Evolutionary conservation across 148 eudicot genomes (phyloP).

Genomic region (Chenopodium formosanum): DNA sequence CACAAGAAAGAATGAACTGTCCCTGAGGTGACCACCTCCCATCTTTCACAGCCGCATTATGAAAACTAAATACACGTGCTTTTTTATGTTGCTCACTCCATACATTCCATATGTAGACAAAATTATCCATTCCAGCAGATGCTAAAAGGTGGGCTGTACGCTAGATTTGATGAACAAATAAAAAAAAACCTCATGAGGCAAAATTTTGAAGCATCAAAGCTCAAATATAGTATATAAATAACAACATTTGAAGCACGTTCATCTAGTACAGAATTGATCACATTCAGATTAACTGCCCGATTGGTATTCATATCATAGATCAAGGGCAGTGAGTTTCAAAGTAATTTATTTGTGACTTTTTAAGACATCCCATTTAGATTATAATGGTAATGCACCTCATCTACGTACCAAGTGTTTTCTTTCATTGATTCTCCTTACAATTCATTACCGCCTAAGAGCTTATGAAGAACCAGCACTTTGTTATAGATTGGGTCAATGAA

Average conservation of each 20-base stretch:
- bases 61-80: constrained; percentile 58
- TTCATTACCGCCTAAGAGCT: too few species aligned
- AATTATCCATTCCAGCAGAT: constrained; percentile 91
- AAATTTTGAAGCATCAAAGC: not conserved
- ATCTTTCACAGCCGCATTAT: constrained; percentile 85
- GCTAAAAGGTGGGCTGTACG: constrained; percentile 94
- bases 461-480: too few species aligned
- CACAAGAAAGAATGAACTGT: constrained; percentile 74
- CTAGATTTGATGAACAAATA: constrained; percentile 45
- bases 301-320: not conserved
- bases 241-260: not conserved
- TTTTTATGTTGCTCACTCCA: constrained; percentile 66
- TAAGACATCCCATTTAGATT: not conserved
- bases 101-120: constrained; percentile 76
- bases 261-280: not conserved
- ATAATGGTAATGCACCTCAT: not conserved
- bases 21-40: constrained; percentile 78
- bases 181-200: constrained; percentile 25
- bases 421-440: not conserved
- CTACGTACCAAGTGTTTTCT: not conserved
- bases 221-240: not conserved
- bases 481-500: too few species aligned
- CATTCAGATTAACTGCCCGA: not conserved
- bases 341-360: not conserved
- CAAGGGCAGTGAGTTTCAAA: not conserved